Conservation (phyloP, 2,329 filamentous ascomycete species). For the Chalara sp. region DNA sequence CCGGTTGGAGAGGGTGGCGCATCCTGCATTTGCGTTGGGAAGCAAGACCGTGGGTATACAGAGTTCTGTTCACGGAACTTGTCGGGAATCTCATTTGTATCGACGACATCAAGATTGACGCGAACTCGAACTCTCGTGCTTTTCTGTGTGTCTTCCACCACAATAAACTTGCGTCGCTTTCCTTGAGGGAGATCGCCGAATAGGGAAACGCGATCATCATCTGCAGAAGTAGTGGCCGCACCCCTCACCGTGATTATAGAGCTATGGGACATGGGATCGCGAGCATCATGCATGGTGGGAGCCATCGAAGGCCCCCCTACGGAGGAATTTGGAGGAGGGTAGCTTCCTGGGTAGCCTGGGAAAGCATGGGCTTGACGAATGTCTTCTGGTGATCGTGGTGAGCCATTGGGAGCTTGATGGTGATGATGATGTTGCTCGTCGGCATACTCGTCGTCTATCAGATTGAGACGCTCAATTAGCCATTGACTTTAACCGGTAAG, state of each 20-base stretch:
- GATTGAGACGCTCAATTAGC: slow-evolving; percentile 24
- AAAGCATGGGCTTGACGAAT: slow-evolving; percentile 72
- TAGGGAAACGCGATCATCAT: slow-evolving; percentile 56
- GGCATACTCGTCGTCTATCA: slow-evolving; percentile 56
- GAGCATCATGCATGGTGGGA: slow-evolving; percentile 41
- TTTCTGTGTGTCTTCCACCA: slow-evolving; percentile 83
- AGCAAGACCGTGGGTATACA: slow-evolving; percentile 87
- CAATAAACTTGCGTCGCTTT: slow-evolving; percentile 93
- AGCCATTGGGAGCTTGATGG: slow-evolving; percentile 50
- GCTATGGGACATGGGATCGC: slow-evolving; percentile 39
- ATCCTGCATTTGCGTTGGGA: slow-evolving; percentile 86
- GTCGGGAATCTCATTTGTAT: slow-evolving; percentile 93
- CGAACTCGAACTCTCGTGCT: slow-evolving; percentile 78
- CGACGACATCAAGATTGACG: slow-evolving; percentile 86
- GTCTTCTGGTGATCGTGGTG: slow-evolving; percentile 50
- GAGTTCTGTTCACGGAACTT: slow-evolving; percentile 86
- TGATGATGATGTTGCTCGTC: slow-evolving; percentile 63
- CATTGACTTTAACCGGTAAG: slow-evolving; percentile 24
- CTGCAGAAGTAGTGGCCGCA: slow-evolving; percentile 20
- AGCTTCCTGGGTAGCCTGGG: slow-evolving; percentile 57
- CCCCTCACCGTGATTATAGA: slow-evolving; percentile 31
- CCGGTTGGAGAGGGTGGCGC: slow-evolving; percentile 71
- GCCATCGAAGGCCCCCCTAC: slow-evolving; percentile 54
- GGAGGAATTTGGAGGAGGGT: slow-evolving; percentile 48
- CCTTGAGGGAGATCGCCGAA: slow-evolving; percentile 85